phyloP scores from a whole-genome alignment of 2,329 filamentous ascomycete species.

The Myriangium duriaei region DNA sequence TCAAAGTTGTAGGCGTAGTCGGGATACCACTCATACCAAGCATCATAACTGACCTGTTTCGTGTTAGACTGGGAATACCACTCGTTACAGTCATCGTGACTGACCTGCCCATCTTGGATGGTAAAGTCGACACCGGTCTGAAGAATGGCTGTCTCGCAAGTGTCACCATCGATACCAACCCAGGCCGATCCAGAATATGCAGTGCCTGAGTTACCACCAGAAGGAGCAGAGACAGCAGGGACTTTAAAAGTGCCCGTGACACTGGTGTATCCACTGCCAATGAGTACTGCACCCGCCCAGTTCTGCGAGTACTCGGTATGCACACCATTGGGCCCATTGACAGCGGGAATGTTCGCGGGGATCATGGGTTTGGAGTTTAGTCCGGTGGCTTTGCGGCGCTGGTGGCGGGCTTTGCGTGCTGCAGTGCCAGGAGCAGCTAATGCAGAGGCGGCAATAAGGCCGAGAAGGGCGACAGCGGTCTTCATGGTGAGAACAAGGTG shows the following conservation, averaged over 20 bases:
- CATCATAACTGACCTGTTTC: constrained; percentile 41
- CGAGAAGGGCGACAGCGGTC: constrained; percentile 28
- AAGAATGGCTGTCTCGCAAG: constrained; percentile 41
- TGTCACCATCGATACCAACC: constrained; percentile 52
- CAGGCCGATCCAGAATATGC: constrained; percentile 41
- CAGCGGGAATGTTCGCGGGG: constrained; percentile 16
- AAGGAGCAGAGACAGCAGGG: constrained; percentile 35
- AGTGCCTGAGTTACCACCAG: constrained; percentile 22
- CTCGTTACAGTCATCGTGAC: too few relatives aligned
- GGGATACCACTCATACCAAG: constrained; percentile 52
- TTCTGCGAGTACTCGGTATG: constrained; percentile 41
- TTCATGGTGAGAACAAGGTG: constrained; percentile 43
- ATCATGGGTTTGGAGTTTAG: constrained; percentile 23
- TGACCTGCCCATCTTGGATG: constrained; percentile 27
- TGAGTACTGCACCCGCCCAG: constrained; percentile 48
- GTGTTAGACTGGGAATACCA: too few relatives aligned
- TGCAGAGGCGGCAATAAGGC: constrained; percentile 30
- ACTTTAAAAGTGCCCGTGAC: constrained; percentile 44
- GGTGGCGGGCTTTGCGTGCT: constrained; percentile 24
- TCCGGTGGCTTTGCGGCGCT: constrained; percentile 18
- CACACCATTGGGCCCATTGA: constrained; percentile 25
- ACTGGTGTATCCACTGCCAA: constrained; percentile 38
- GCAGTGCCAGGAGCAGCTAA: constrained; percentile 36
- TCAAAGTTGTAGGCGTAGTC: constrained; percentile 43
- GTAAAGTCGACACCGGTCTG: constrained; percentile 48